These are phyloP conservation scores for Xylaria palmicola DNA, from an alignment of 495 filamentous ascomycete species.

Conservation along the genomic window DNA sequence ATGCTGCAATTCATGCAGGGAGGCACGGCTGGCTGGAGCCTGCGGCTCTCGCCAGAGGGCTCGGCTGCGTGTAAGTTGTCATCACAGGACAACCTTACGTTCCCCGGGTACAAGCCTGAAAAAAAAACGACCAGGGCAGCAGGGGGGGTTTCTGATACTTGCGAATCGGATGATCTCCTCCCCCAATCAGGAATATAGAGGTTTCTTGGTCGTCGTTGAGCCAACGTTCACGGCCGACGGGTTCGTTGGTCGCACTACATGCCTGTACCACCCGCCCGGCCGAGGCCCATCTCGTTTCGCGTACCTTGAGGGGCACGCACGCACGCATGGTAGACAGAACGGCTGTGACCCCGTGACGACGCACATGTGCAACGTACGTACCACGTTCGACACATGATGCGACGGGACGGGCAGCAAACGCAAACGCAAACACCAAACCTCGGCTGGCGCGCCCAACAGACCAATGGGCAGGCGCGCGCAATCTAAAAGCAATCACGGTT, in stretches of 20 bases:
- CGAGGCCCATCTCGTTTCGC: conserved; percentile 28
- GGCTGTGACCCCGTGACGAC: conserved; percentile 15
- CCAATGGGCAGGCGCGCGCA: conserved; percentile 26
- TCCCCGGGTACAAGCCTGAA: not conserved
- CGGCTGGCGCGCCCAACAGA: conserved; percentile 31
- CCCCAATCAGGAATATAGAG: conserved; percentile 10
- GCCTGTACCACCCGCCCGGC: conserved; percentile 29
- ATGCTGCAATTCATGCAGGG: conserved; percentile 10
- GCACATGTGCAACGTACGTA: conserved; percentile 24
- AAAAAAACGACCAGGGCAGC: not conserved
- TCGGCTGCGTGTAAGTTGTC: not conserved
- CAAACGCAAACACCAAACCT: conserved; percentile 30
- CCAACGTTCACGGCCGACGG: conserved; percentile 22
- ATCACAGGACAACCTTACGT: not conserved
- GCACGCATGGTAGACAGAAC: conserved; percentile 28
- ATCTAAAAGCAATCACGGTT: conserved; percentile 19
- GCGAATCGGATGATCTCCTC: conserved; percentile 21
- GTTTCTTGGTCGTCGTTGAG: conserved; percentile 21
- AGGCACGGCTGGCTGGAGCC: conserved; percentile 1
- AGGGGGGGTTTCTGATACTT: conserved; percentile 7
- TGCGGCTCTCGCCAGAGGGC: conserved; percentile 11
- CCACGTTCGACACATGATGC: conserved; percentile 25
- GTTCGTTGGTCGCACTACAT: conserved; percentile 32
- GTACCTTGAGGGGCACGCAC: conserved; percentile 24
- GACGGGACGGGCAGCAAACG: conserved; percentile 23